Evolutionary conservation across 225 moss, liverwort and hornwort genomes (phyloP).

Genomic region (Marchantia paleacea): DNA sequence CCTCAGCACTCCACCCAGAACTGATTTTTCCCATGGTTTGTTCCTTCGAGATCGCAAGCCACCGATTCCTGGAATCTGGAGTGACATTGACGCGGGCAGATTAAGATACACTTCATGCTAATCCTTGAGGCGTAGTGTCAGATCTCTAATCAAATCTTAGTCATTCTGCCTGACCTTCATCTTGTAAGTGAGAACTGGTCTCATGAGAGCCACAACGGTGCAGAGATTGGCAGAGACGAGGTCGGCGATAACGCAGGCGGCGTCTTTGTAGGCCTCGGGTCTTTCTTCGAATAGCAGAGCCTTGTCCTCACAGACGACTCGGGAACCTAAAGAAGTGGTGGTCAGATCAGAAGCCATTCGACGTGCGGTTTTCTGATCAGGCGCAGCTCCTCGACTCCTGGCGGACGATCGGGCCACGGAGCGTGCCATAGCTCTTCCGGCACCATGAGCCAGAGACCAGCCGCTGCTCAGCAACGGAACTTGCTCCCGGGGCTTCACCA

Average conservation of each 20-base stretch:
- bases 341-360: constrained; percentile 39
- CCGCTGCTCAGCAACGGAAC: constrained; percentile 33
- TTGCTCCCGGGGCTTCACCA: constrained; percentile 53
- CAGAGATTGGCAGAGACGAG: constrained; percentile 53
- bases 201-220: constrained; percentile 60
- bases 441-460: constrained; percentile 76
- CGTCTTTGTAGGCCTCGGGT: constrained; percentile 80
- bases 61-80: too few species aligned
- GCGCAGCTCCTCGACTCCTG: constrained; percentile 32
- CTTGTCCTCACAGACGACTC: constrained; percentile 74
- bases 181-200: constrained; percentile 82
- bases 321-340: constrained; percentile 64
- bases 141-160: background rate
- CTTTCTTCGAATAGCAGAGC: constrained; percentile 72
- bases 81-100: too few species aligned
- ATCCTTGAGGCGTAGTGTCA: too few species aligned
- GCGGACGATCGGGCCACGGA: constrained; percentile 63
- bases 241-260: constrained; percentile 61
- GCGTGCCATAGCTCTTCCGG: constrained; percentile 62
- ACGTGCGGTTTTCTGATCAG: constrained; percentile 4
- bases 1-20: too few species aligned
- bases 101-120: too few species aligned
- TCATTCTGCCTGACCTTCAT: constrained; percentile 37
- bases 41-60: too few species aligned
- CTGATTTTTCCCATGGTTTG: too few species aligned